These are phyloP conservation scores for Corylus avellana DNA, from an alignment of 306 rosid genomes.

Conservation along the genomic window DNA sequence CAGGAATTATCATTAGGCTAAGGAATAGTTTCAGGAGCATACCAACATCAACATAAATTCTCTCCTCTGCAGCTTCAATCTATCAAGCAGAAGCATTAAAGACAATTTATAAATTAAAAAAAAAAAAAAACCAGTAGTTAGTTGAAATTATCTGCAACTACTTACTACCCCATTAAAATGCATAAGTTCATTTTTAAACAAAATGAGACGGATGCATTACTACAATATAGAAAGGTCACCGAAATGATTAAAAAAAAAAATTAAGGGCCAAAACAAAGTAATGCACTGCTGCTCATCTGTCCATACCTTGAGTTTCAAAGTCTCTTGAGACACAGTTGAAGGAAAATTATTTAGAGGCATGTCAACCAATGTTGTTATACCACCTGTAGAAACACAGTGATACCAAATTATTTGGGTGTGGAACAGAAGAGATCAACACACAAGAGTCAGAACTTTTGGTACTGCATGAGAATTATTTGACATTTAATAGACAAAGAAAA, in stretches of 20 bases:
- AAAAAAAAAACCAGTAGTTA: constrained; percentile 10
- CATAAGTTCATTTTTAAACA: background rate
- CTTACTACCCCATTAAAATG: background rate
- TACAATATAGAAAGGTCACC: background rate
- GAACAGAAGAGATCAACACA: background rate
- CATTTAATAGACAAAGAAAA: background rate
- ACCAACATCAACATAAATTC: constrained; percentile 89
- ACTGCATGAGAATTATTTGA: background rate
- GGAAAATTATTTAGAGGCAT: constrained; percentile 95
- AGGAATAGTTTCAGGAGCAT: constrained; percentile 34
- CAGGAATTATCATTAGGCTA: background rate
- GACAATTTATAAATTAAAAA: constrained; percentile 4
- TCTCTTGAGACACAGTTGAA: constrained; percentile 77
- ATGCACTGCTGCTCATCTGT: constrained; percentile 3
- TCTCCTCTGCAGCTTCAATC: constrained; percentile 71
- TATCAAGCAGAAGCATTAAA: constrained; percentile 28
- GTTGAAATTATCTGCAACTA: background rate
- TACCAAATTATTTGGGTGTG: constrained; percentile 20
- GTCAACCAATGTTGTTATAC: constrained; percentile 89
- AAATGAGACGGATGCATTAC: background rate
- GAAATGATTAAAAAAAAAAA: no score
- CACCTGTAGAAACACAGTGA: constrained; percentile 58
- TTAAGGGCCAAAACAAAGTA: background rate
- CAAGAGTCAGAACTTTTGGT: background rate
- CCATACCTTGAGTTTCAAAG: constrained; percentile 75